Conservation (phyloP, 805 yeast genomes). For the Ogataea nitratoaversa region DNA sequence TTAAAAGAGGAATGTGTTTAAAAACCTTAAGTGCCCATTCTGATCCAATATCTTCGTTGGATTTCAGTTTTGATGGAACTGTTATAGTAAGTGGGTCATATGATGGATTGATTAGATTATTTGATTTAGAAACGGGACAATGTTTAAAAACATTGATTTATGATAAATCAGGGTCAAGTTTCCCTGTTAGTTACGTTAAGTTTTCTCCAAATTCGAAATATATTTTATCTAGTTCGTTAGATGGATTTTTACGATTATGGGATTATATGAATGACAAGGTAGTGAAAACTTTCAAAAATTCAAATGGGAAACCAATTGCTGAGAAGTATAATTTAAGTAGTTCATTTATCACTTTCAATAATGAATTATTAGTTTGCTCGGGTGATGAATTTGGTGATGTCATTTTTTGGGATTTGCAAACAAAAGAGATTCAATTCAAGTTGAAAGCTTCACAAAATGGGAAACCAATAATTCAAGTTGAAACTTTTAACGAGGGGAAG, state of each 20-base stretch:
- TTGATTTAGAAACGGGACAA: constrained; percentile 86
- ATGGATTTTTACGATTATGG: constrained; percentile 79
- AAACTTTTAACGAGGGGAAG: constrained; percentile 34
- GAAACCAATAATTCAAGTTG: constrained; percentile 39
- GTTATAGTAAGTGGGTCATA: constrained; percentile 81
- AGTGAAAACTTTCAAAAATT: constrained; percentile 53
- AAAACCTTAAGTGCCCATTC: constrained; percentile 88
- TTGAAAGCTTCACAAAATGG: constrained; percentile 15
- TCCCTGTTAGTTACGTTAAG: constrained; percentile 71
- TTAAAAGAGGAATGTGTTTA: constrained; percentile 60
- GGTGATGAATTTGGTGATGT: constrained; percentile 57
- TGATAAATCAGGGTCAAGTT: constrained; percentile 67
- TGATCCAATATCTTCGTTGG: constrained; percentile 78
- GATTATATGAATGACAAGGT: constrained; percentile 79
- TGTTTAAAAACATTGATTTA: constrained; percentile 86
- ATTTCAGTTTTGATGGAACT: constrained; percentile 74
- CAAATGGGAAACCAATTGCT: constrained; percentile 32
- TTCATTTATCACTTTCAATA: constrained; percentile 40
- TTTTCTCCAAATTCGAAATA: constrained; percentile 80
- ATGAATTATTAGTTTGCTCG: constrained; percentile 47
- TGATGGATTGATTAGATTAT: constrained; percentile 86
- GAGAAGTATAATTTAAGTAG: constrained; percentile 52
- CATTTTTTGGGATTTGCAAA: constrained; percentile 64
- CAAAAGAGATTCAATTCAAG: constrained; percentile 41
- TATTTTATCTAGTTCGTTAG: constrained; percentile 72